phyloP scores from a whole-genome alignment of 768 basidiomycete species.

The Stropharia rugosoannulata region DNA sequence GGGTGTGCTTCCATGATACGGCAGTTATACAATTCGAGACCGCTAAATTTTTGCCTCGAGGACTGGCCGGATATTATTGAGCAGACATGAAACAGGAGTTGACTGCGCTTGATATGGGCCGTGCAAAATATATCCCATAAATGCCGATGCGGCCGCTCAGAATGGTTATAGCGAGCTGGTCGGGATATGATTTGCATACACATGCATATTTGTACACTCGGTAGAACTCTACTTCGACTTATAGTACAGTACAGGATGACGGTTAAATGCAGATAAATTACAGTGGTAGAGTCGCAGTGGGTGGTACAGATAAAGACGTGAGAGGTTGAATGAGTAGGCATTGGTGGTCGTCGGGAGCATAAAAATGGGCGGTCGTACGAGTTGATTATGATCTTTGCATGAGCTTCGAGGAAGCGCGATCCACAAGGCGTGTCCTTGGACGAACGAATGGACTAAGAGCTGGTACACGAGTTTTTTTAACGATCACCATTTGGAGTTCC shows the following conservation, averaged over 20 bases:
- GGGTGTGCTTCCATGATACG: neutral
- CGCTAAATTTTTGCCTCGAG: conserved; percentile 6
- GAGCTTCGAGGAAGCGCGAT: neutral
- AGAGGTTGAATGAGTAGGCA: neutral
- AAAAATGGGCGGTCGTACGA: neutral
- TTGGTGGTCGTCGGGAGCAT: neutral
- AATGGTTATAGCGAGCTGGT: neutral
- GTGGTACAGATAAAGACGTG: conserved; percentile 1
- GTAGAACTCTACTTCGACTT: neutral
- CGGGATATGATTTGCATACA: neutral
- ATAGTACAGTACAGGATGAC: neutral
- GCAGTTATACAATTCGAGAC: neutral
- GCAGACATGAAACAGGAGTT: conserved; percentile 22
- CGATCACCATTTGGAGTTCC: conserved; percentile 15
- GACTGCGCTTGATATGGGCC: conserved; percentile 10
- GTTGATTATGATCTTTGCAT: conserved; percentile 2
- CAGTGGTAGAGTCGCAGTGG: neutral
- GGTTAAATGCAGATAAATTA: conserved; percentile 1
- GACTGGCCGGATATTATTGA: conserved; percentile 18
- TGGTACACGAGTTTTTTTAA: neutral
- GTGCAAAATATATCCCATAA: conserved; percentile 4
- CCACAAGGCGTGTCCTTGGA: conserved; percentile 4
- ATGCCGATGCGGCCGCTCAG: conserved; percentile 1
- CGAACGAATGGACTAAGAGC: conserved; percentile 1
- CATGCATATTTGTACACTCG: neutral